Evolutionary conservation across 148 eudicot genomes (phyloP), one percentile per base, ranked within the genome.

Genomic region (Fagopyrum homotropicum): DNA sequence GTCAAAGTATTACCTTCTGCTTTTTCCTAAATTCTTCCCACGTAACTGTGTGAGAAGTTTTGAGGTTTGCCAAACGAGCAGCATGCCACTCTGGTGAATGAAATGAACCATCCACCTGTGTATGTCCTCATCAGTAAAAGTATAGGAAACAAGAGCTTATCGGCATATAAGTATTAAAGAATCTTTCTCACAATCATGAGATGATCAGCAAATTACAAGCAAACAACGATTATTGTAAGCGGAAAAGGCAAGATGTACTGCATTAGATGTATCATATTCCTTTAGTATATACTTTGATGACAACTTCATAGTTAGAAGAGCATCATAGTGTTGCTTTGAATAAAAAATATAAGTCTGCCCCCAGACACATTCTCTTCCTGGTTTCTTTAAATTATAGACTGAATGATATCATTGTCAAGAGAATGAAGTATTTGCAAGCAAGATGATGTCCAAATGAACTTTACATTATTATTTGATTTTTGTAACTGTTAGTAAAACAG

Each of bases 81-180:
- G 96, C 97, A 92, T 95, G 98, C 98, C 98, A 95, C 82, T 92
- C 97, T 95, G 98, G 98, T 87, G 98, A 89, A 95, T 95, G 98
- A 92, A 95, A 95, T 80, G 98, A 95, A 90, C 98, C 96, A 92
- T 95, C 98, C 96, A 92, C 96, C 98, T 95, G 98, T 79, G 93
- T 87, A 80, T 70, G 82, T 73, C 93, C 88, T 91, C 92, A 95
- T 95, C 89, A 95, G 89, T 86, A 82, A 73, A 74, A 55, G 84
- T 83, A 79, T 47, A 76, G 73, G 84, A 71, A 70, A 80, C 17
- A 69, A 73, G 16, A 61, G 77, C 72, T 35, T 29, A 61, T 61
- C 16, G n/a, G 8, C 66, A 26, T 60, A 60, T 22, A 12, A 55
- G 26, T 3, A 16, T 55, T 55, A 55, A 55, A 55, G 22, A 16